Evolutionary conservation across 495 filamentous ascomycete species (phyloP).

Genomic region (Tuber melanosporum): DNA sequence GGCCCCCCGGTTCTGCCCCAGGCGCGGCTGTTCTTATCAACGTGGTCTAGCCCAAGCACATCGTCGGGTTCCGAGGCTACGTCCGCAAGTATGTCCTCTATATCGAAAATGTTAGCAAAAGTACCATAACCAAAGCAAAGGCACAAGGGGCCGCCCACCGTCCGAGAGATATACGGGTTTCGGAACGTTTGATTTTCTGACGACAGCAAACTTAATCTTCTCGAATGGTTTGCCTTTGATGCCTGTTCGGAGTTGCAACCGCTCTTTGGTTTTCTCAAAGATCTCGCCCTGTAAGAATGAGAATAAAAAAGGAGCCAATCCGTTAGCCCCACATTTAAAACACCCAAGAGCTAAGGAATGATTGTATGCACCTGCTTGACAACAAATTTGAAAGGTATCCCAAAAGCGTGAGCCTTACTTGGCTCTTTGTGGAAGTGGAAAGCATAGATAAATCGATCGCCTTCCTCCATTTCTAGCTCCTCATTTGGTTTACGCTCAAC

Average conservation of each 20-base stretch:
- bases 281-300: slow-evolving; percentile 57
- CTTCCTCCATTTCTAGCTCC: slow-evolving; percentile 52
- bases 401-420: slow-evolving; percentile 59
- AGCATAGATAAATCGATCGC: slow-evolving; percentile 61
- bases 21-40: slow-evolving; percentile 54
- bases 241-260: slow-evolving; percentile 79
- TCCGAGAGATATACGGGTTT: slow-evolving; percentile 77
- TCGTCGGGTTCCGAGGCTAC: slow-evolving; percentile 64
- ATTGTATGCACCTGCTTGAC: slow-evolving; percentile 63
- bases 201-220: slow-evolving; percentile 92
- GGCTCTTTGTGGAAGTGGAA: slow-evolving; percentile 90
- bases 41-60: slow-evolving; percentile 80
- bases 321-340: slow-evolving; percentile 12
- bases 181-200: slow-evolving; percentile 62
- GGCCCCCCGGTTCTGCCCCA: slow-evolving; percentile 33
- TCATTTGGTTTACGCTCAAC: slow-evolving; percentile 78
- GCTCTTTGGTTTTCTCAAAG: slow-evolving; percentile 85
- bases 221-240: slow-evolving; percentile 98
- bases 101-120: slow-evolving; percentile 28
- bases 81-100: slow-evolving; percentile 80
- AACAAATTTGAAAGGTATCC: slow-evolving; percentile 85
- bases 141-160: slow-evolving; percentile 53
- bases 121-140: neutral
- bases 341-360: slow-evolving; percentile 1
- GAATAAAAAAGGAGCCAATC: slow-evolving; percentile 28